Base-by-base conservation (phyloP, 139 green algal species). In the Picochlorum sp. region DNA sequence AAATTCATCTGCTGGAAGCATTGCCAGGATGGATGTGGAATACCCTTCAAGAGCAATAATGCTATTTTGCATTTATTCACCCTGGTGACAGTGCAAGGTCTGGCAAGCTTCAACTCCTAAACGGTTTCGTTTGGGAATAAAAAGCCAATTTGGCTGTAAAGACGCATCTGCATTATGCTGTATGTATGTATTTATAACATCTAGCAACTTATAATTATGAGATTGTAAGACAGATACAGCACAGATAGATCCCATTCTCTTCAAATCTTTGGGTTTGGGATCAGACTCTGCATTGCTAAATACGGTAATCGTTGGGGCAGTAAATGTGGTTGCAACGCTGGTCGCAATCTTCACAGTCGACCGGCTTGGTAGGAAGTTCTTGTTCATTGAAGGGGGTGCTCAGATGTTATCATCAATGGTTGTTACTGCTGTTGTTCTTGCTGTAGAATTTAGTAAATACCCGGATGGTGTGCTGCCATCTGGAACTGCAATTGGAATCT, bases 321-420 rank as follows among this genome's bases (percentile, higher is more conserved):
- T 77, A 14, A 84, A 83, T 50, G 57, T 84, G 20, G 20, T 76
- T 1, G 51, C 74, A 16, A 86, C 79, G 7, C 57, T 80, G 16
- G 74, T 86, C 2, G 63, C 74, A 10, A 73, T 89, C 32, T 62
- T 67, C 12, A 37, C 63, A 16, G 82, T 87, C 4, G 80, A 87
- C 58, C 45, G 50, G 7, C 32, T 72, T 2, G 75, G 80, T 22
- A 61, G 79, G 26, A 49, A 47, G 28, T 35, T 57, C 16, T 61
- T 88, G 29, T 81, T 89, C 45, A 60, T 88, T 16, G 55, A 74
- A 52, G 81, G 72, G 3, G 81, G 81, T 31, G 41, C 75, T 3
- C 44, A 45, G 13, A 61, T 65, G 33, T 53, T 79, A 29, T 44
- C 69, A 30, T 36, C 31, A 61, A 84, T 83, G 72, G 55, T 78